Percentiles rank a stretch among this genome's conserved stretches.
phyloP scores from a whole-genome alignment of 176 grass and related monocot genomes.

The Avena sativa region DNA sequence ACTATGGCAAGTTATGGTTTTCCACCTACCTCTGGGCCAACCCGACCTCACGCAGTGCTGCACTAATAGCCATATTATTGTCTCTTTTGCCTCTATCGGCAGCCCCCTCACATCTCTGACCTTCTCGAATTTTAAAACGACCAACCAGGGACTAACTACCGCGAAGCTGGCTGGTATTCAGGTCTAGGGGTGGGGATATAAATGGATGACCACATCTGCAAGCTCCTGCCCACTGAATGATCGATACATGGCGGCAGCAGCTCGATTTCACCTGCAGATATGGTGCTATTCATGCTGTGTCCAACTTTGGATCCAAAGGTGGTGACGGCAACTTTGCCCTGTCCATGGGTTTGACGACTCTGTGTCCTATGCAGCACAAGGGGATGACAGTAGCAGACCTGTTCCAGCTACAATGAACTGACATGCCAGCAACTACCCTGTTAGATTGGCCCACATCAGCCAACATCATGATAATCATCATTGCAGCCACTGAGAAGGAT shows the following conservation, averaged over 20 bases:
- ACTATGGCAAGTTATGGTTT: not conserved
- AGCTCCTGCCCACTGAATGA: not conserved
- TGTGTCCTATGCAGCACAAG: not conserved
- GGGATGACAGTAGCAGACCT: not conserved
- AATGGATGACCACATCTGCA: not conserved
- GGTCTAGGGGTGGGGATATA: not conserved
- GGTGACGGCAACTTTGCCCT: not conserved
- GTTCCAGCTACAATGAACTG: not conserved
- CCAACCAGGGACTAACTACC: not conserved
- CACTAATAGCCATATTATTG: not conserved
- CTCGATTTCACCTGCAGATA: not conserved
- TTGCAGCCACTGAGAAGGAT: not conserved
- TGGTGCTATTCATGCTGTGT: not conserved
- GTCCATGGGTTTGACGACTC: not conserved
- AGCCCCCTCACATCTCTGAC: not conserved
- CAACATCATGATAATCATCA: not conserved
- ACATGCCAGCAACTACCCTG: not conserved
- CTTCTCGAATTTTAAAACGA: not conserved
- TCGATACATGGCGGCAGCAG: not conserved
- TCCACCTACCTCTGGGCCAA: not conserved
- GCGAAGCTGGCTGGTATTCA: not conserved
- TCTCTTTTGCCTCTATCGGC: not conserved
- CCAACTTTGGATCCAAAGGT: not conserved
- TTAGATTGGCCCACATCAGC: slow-evolving; percentile 5
- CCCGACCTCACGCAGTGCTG: not conserved